Evolutionary conservation across 176 grass and related monocot genomes (phyloP), one percentile per base, ranked within the genome.

Genomic region (Ananas comosus): DNA sequence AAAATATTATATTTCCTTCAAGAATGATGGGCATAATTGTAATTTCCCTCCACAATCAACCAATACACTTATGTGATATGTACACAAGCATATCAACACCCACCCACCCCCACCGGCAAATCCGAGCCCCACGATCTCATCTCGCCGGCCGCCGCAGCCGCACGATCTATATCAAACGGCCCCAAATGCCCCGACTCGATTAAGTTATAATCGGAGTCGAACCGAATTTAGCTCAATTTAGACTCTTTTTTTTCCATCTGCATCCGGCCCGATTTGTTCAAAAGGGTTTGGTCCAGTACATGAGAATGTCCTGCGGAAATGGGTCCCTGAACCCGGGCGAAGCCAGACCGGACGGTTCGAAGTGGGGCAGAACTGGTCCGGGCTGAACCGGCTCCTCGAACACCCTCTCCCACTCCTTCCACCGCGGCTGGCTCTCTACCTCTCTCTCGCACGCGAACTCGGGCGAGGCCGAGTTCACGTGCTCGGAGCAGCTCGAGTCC

Each of bases 401-500:
- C 10, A 66, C 67, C 61, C 70, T 77, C 76, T 91, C 88, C 88
- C 85, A 91, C 63, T 80, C 76, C 53, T 49, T 79, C 73, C 86
- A 82, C 69, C 48, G 76, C 47, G 79, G 85, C 79, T 77, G 79
- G 82, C 82, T 91, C 82, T 91, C 82, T 65, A 91, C 88, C 82
- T 91, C 88, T 21, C 81, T 73, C 66, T 86, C 83, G 64, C 69
- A 28, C 29, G 69, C 71, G 68, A 70, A 80, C 51, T 85, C 66
- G 52, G 77, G 67, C 11, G 82, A 72, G 18, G 70, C 67, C 68
- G 25, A 27, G 25, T 27, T 27, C 25, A 81, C 75, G 72, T 87
- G 85, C 10, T 84, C 85, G 33, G 88, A 91, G 76, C 81, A 74
- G 82, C 88, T 91, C 27, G 88, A 88, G 79, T 87, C 85, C 9